Conservation (phyloP, 2,329 filamentous ascomycete species). For the Gyromitra esculenta region DNA sequence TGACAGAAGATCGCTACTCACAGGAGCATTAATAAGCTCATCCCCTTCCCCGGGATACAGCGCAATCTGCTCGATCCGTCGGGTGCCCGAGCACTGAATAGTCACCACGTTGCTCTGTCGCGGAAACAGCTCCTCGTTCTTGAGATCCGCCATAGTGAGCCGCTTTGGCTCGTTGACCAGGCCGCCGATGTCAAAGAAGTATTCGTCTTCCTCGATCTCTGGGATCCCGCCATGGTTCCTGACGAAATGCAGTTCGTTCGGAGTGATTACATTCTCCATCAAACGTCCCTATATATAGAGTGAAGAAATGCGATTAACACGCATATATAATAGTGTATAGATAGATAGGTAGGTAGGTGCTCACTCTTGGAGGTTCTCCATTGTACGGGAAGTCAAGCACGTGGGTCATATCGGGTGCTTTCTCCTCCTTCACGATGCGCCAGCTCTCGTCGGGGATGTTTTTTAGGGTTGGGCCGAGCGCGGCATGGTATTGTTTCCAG, state of each 20-base stretch:
- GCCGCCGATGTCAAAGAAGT: constrained; percentile 68
- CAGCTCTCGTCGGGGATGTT: constrained; percentile 69
- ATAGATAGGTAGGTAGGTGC: not conserved
- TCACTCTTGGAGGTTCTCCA: constrained; percentile 67
- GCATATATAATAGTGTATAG: not conserved
- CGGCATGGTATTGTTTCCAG: constrained; percentile 70
- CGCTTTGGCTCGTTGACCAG: constrained; percentile 69
- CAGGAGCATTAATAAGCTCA: constrained; percentile 65
- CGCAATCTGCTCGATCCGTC: constrained; percentile 74
- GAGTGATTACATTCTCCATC: constrained; percentile 67
- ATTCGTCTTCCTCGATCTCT: constrained; percentile 69
- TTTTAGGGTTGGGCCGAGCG: constrained; percentile 64
- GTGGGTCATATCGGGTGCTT: constrained; percentile 70
- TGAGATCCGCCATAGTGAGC: constrained; percentile 70
- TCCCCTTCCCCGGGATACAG: constrained; percentile 74
- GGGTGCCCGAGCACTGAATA: constrained; percentile 75
- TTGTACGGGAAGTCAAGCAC: constrained; percentile 73
- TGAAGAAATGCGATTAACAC: constrained; percentile 36
- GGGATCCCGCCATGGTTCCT: constrained; percentile 78
- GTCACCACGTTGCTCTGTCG: constrained; percentile 69
- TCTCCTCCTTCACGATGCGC: constrained; percentile 68
- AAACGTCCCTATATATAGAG: constrained; percentile 64
- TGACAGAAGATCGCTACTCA: constrained; percentile 32
- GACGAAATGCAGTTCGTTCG: constrained; percentile 72
- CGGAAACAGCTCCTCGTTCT: constrained; percentile 70